Base-by-base conservation (phyloP, 2,329 filamentous ascomycete species). In the Rutstroemia sydowiana region DNA sequence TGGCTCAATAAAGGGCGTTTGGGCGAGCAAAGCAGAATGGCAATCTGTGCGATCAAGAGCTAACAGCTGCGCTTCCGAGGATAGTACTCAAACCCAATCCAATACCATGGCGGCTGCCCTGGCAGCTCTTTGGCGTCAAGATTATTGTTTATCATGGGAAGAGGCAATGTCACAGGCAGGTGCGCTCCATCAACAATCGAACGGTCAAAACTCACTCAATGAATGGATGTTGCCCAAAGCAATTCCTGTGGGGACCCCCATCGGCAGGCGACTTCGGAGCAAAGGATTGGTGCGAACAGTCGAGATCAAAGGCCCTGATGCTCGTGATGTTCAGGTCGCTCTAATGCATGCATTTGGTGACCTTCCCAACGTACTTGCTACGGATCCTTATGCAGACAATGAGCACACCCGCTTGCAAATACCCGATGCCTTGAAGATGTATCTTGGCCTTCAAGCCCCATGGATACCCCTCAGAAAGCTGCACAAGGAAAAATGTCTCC, bases 381-480 rank as follows among this genome's bases (percentile, higher is more conserved):
- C 60, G 18, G 59, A 63, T 51, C 54, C 55, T 8, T 63, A 55
- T 36, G 56, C 55, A 31, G 43, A 53, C 14, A 47, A 55, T 18
- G 47, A 54, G 5, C 57, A 61, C 23, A 51, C 53, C 18, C 57
- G 56, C 34, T 51, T 52, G 2, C 42, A 50, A 1, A 54, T 62
- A 10, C 63, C 63, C 1, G 42, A 53, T 13, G 48, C 51, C 10
- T 41, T 65, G 32, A 56, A 50, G 9, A 51, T 55, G 5, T 66
- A 61, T 55, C 57, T 61, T 37, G 87, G 82, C 5, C 72, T 91
- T 16, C 75, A 78, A 49, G 82, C 85, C 40, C 69, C 78, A 0
- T 88, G 86, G 77, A 76, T 91, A n/a, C 87, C 87, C 5, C 71
- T 92, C 16, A 79, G 87, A 46, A 91, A 91, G 65, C 71, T 88